Base-by-base conservation (phyloP, 2,329 filamentous ascomycete species). In the Sphaceloma murrayae region DNA sequence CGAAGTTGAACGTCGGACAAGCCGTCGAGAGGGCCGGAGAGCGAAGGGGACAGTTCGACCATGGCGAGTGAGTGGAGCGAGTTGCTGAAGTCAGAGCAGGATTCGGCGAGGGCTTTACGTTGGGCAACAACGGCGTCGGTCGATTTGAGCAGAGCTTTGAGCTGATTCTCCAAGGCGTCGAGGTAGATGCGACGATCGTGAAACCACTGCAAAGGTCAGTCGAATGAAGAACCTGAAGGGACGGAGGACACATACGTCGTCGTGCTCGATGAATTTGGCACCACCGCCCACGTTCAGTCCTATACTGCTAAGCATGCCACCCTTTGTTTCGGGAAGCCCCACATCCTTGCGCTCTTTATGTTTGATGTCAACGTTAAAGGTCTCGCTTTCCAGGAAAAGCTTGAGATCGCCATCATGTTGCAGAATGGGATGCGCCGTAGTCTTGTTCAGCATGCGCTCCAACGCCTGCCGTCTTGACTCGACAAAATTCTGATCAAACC, bases 371-470 rank as follows among this genome's bases (percentile, higher is more conserved):
- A 94, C 77, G 57, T 87, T 95, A 68, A 98, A 95, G 1, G 87
- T 74, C 56, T 98, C 91, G 59, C 88, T 96, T 65, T 98, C 91
- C 10, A 98, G 69, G 64, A 98, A 98, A 4, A 96, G 78, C 68
- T 98, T 98, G 50, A 98, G 66, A 58, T 98, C 91, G 4, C 77
- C 80, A 58, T 98, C 91, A 56, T 94, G 85, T 60, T 96, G 91
- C 52, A 98, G 70, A 24, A 87, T 84, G 5, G 86, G 82, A 61
- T 98, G 91, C 8, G 79, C 77, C 2, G 89, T 86, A 48, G 80
- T 91, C 70, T 94, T 96, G 74, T 95, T 96, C 45, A 95, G 70
- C 91, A 98, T 98, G 60, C 91, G 85, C 66, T 98, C 91, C 47
- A 98, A 68, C 10, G 91, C 91, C 49, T 87, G 84, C 54, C 91